Evolutionary conservation across 2,329 filamentous ascomycete species (phyloP).

Genomic region (Aulographum hederae): DNA sequence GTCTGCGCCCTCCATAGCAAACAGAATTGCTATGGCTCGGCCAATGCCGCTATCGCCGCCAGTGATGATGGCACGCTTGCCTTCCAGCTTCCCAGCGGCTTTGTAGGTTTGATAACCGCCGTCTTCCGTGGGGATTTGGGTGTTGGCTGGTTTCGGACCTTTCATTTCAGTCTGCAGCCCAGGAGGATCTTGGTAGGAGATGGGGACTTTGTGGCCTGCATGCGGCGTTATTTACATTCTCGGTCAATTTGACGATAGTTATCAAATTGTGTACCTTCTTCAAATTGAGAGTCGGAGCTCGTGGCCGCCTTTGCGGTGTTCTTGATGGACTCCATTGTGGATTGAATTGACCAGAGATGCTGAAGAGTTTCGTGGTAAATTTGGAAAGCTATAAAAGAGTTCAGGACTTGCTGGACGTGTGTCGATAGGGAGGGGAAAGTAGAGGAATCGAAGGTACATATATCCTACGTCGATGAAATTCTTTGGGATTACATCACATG

Average conservation of each 20-base stretch:
- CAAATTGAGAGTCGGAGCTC: slow-evolving; percentile 14
- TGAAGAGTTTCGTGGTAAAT: not conserved
- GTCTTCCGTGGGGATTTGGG: slow-evolving; percentile 48
- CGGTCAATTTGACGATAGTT: not conserved
- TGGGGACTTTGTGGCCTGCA: slow-evolving; percentile 6
- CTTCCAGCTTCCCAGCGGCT: slow-evolving; percentile 56
- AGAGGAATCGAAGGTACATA: no score
- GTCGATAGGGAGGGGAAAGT: no score
- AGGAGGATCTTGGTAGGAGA: slow-evolving; percentile 27
- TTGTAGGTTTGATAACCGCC: slow-evolving; percentile 54
- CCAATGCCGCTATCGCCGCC: slow-evolving; percentile 70
- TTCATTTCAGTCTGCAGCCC: slow-evolving; percentile 37
- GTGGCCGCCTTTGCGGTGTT: slow-evolving; percentile 11
- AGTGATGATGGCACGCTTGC: slow-evolving; percentile 62
- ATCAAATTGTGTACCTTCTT: slow-evolving; percentile 12
- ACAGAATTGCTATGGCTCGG: slow-evolving; percentile 56
- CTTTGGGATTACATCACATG: no score
- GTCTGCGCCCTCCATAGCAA: slow-evolving; percentile 64
- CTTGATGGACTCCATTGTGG: slow-evolving; percentile 12
- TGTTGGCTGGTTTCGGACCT: slow-evolving; percentile 38
- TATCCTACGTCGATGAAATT: no score
- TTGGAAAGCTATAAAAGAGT: no score
- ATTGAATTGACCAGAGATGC: not conserved
- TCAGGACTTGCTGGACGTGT: no score
- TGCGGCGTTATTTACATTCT: not conserved